A percentile compares a stretch with the other conserved stretches of the same genome.
These are phyloP conservation scores for Leptographium galeiforme DNA, from an alignment of 2,329 filamentous ascomycete genomes.

Conservation along the genomic window DNA sequence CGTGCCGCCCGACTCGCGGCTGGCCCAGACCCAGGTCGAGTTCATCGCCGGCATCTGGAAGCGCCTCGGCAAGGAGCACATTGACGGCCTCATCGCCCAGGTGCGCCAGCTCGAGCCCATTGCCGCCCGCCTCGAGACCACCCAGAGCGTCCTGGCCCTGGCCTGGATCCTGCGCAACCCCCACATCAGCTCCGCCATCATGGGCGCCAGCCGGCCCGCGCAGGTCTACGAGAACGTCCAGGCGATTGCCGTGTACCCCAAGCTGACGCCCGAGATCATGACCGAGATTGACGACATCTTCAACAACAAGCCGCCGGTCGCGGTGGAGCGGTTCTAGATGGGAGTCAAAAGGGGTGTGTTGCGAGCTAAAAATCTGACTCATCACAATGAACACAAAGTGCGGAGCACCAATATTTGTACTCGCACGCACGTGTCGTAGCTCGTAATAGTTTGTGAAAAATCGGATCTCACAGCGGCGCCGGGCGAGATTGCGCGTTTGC, in stretches of 20 bases:
- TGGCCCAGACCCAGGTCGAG: constrained; percentile 39
- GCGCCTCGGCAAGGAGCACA: constrained; percentile 36
- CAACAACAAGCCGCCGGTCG: constrained; percentile 39
- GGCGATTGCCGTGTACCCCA: constrained; percentile 37
- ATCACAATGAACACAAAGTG: no score
- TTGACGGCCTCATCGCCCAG: constrained; percentile 36
- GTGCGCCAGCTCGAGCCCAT: constrained; percentile 47
- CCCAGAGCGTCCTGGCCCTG: constrained; percentile 39
- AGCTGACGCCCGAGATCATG: constrained; percentile 44
- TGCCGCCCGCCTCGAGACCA: constrained; percentile 49
- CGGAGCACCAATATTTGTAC: no score
- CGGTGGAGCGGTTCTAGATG: constrained; percentile 20
- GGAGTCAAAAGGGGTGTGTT: background rate
- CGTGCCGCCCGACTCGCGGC: constrained; percentile 46
- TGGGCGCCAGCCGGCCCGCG: constrained; percentile 41
- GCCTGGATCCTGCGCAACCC: constrained; percentile 50
- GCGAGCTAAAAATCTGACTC: no score
- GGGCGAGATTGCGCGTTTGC: no score
- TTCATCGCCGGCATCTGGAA: constrained; percentile 41
- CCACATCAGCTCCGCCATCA: constrained; percentile 47
- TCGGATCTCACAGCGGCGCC: no score
- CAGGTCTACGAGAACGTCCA: constrained; percentile 47
- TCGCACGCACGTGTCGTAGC: no score
- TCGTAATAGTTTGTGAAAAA: no score
- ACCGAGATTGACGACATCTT: constrained; percentile 45